Percentiles rank a stretch among this genome's conserved stretches.
Evolutionary conservation across 495 filamentous ascomycete species (phyloP).

Genomic region (Staphylotrichum tortipilum): DNA sequence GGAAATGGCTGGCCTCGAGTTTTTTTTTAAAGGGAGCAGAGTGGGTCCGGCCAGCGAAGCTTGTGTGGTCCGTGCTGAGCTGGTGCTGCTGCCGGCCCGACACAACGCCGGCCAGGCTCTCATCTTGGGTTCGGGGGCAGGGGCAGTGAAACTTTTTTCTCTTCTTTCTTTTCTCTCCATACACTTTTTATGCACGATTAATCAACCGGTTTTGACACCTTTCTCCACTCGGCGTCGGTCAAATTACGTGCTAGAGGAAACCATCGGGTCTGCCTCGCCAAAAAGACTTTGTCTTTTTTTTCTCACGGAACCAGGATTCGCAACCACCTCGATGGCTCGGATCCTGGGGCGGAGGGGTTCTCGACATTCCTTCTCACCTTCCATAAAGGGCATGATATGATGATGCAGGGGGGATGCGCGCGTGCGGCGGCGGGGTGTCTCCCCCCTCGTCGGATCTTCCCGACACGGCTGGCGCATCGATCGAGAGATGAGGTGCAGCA

Average conservation of each 20-base stretch:
- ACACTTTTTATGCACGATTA: slow-evolving; percentile 12
- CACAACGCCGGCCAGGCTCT: background rate
- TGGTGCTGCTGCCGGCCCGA: background rate
- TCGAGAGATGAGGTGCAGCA: background rate
- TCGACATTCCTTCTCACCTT: background rate
- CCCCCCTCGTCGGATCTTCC: too few species aligned
- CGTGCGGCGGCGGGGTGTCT: too few species aligned
- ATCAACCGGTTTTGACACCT: slow-evolving; percentile 10
- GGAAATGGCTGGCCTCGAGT: background rate
- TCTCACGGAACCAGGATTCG: slow-evolving; percentile 2
- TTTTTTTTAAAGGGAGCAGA: background rate
- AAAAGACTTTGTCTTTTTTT: too few species aligned
- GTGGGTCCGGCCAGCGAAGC: background rate
- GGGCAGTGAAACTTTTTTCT: background rate
- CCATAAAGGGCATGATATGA: too few species aligned
- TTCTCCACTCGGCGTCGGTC: slow-evolving; percentile 9
- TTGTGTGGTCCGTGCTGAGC: background rate
- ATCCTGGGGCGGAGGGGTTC: slow-evolving; percentile 6
- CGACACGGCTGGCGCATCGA: too few species aligned
- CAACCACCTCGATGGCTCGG: slow-evolving; percentile 1
- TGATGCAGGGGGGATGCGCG: too few species aligned
- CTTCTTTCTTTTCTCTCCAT: background rate
- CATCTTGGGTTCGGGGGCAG: too few species aligned
- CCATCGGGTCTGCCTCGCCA: background rate
- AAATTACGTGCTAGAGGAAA: slow-evolving; percentile 9